Evolutionary conservation across 225 moss, liverwort and hornwort genomes (phyloP).

Genomic region (Bryoerythrophyllum caledonicum): DNA sequence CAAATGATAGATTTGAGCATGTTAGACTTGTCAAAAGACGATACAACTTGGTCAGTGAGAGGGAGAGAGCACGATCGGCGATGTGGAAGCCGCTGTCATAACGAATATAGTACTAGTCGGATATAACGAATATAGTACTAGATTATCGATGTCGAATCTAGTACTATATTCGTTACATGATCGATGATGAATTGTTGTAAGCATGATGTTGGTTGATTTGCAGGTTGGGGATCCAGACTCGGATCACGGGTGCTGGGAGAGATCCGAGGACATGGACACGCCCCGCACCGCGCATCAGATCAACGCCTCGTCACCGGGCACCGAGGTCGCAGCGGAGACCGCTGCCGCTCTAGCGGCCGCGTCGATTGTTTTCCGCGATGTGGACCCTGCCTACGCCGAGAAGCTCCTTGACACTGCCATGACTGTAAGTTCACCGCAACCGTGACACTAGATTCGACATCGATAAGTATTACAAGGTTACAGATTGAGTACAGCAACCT

Average conservation of each 20-base stretch:
- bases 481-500: no score
- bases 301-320: conserved; percentile 67
- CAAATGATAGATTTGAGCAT: no score
- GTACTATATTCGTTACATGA: no score
- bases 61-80: no score
- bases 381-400: conserved; percentile 49
- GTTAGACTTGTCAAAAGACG: no score
- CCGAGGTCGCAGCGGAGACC: conserved; percentile 83
- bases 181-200: not conserved
- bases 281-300: conserved; percentile 62
- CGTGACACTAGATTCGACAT: not conserved
- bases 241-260: conserved; percentile 91
- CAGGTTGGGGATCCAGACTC: conserved; percentile 75
- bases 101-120: no score
- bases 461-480: not conserved
- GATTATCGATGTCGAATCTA: no score
- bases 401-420: conserved; percentile 56
- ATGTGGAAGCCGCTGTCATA: no score
- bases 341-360: conserved; percentile 91
- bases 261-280: conserved; percentile 92
- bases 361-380: conserved; percentile 60
- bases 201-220: not conserved
- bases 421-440: conserved; percentile 43
- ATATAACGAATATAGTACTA: no score
- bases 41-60: no score